Conservation (phyloP, 176 grass and related monocot species). For the Zizania latifolia region DNA sequence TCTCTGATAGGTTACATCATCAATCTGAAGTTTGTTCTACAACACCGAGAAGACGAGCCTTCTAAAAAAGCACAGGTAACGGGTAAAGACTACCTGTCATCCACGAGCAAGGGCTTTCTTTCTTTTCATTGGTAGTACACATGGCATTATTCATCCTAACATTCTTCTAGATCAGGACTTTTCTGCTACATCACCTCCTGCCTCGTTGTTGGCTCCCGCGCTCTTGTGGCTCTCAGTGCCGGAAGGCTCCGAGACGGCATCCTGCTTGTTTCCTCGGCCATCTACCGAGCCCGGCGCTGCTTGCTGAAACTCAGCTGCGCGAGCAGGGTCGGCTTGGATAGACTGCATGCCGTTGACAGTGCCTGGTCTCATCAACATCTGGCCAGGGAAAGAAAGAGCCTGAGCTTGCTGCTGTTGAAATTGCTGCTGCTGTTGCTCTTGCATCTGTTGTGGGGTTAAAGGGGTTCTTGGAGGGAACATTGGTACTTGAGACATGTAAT, state of each 20-base stretch:
- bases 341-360: slow-evolving; percentile 64
- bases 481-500: slow-evolving; percentile 67
- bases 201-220: slow-evolving; percentile 37
- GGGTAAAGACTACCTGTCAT: slow-evolving; percentile 23
- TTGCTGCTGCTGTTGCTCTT: slow-evolving; percentile 64
- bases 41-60: no score
- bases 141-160: slow-evolving; percentile 39
- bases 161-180: slow-evolving; percentile 26
- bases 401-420: slow-evolving; percentile 67
- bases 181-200: slow-evolving; percentile 24
- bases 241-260: slow-evolving; percentile 33
- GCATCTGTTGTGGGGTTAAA: slow-evolving; percentile 71
- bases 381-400: slow-evolving; percentile 50
- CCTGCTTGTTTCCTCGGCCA: slow-evolving; percentile 47
- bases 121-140: slow-evolving; percentile 40
- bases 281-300: background rate
- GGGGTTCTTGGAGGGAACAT: slow-evolving; percentile 79
- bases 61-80: slow-evolving; percentile 16
- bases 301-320: slow-evolving; percentile 35
- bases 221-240: slow-evolving; percentile 54
- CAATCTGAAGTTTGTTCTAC: slow-evolving; percentile 36
- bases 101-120: slow-evolving; percentile 7
- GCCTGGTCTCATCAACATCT: slow-evolving; percentile 65
- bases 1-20: background rate
- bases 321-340: slow-evolving; percentile 48